Evolutionary conservation across 352 stramenopile genomes (phyloP).

Genomic region (Pythium brachiatum): DNA sequence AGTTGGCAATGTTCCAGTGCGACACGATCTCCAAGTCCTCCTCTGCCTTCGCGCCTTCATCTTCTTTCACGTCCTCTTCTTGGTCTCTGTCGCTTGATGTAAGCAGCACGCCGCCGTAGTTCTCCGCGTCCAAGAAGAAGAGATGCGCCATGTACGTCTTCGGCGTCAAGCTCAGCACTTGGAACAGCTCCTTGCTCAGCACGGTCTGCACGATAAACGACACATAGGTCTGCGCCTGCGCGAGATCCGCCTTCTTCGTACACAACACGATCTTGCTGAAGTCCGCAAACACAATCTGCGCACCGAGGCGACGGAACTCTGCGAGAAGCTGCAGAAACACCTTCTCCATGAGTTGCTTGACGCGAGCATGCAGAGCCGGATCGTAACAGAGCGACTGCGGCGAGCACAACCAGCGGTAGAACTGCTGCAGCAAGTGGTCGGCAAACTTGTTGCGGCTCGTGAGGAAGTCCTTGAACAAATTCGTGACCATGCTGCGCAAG

Average conservation of each 20-base stretch:
- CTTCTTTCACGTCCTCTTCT: constrained; percentile 11
- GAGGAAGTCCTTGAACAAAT: constrained; percentile 93
- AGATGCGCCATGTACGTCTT: constrained; percentile 90
- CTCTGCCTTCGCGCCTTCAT: constrained; percentile 23
- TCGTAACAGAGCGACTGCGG: constrained; percentile 92
- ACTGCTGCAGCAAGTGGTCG: constrained; percentile 94
- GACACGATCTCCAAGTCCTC: constrained; percentile 66
- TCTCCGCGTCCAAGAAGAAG: constrained; percentile 95
- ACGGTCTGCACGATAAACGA: constrained; percentile 95
- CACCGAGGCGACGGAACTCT: constrained; percentile 93
- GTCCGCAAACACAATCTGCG: constrained; percentile 92
- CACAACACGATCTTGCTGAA: constrained; percentile 72
- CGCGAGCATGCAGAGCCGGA: constrained; percentile 91
- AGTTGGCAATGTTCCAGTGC: constrained; percentile 89
- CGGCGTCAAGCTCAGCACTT: constrained; percentile 70
- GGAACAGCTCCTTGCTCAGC: constrained; percentile 77
- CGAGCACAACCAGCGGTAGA: constrained; percentile 95
- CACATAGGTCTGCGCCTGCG: constrained; percentile 91
- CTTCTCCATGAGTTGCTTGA: constrained; percentile 96
- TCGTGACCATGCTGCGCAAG: constrained; percentile 90
- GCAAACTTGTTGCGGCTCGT: constrained; percentile 89
- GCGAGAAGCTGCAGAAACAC: constrained; percentile 91
- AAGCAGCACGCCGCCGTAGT: constrained; percentile 93
- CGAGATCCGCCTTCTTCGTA: constrained; percentile 70
- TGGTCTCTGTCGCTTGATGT: constrained; percentile 36